Conservation (phyloP, 2,329 filamentous ascomycete genomes). For the Xylariaceae sp. region DNA sequence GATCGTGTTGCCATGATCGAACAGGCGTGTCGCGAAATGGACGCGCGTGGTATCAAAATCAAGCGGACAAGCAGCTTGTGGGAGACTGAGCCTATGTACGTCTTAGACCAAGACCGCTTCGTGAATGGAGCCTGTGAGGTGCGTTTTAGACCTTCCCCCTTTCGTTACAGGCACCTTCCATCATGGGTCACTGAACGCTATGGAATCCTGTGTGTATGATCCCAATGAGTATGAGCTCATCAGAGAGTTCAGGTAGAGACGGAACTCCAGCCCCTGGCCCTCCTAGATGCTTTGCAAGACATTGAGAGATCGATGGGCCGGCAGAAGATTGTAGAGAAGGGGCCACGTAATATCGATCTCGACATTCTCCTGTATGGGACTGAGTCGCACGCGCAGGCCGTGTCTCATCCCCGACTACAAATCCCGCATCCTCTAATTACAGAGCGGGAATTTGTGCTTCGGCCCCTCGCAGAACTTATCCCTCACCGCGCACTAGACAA, state of each 20-base stretch:
- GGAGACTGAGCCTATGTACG: conserved; percentile 97
- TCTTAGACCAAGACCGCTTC: conserved; percentile 82
- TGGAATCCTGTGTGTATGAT: not conserved
- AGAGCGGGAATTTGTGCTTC: conserved; percentile 90
- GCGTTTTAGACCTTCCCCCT: conserved; percentile 10
- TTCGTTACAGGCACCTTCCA: not conserved
- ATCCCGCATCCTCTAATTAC: conserved; percentile 82
- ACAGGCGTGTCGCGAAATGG: conserved; percentile 75
- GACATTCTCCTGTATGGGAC: conserved; percentile 85
- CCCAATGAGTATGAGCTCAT: not conserved
- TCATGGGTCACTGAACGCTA: too few species aligned
- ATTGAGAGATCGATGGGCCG: conserved; percentile 81
- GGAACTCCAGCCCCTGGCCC: conserved; percentile 65
- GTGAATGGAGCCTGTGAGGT: conserved; percentile 93
- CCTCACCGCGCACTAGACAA: conserved; percentile 53
- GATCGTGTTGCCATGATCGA: conserved; percentile 85
- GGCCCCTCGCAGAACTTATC: conserved; percentile 75
- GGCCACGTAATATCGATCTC: conserved; percentile 89
- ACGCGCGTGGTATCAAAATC: conserved; percentile 68
- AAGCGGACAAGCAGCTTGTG: conserved; percentile 83
- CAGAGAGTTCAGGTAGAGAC: conserved; percentile 68
- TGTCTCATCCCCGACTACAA: conserved; percentile 70
- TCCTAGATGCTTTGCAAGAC: conserved; percentile 77
- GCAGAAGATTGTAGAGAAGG: conserved; percentile 85
- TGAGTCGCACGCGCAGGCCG: conserved; percentile 36